Conservation (phyloP, 192 early-diverging fungal genomes). For the Coemansia sp. region DNA sequence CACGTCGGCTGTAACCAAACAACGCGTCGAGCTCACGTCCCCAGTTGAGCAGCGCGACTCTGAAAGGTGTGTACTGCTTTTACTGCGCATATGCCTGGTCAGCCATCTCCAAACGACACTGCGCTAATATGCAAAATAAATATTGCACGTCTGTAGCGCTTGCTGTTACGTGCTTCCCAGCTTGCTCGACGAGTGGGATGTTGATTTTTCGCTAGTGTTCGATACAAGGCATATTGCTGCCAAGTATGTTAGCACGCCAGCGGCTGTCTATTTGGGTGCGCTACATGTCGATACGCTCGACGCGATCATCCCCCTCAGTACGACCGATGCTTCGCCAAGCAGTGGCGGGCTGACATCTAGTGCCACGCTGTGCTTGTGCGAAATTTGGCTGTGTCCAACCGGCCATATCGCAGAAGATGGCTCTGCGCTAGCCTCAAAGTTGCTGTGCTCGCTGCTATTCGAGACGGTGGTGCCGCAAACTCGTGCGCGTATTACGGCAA, state of each 20-base stretch:
- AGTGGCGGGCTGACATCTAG: background rate
- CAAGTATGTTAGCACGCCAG: slow-evolving; percentile 13
- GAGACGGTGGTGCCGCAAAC: slow-evolving; percentile 20
- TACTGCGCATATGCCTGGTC: background rate
- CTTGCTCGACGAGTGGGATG: slow-evolving; percentile 28
- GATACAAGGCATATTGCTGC: slow-evolving; percentile 19
- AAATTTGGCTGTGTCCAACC: slow-evolving; percentile 32
- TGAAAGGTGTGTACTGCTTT: slow-evolving; percentile 13
- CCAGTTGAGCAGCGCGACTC: slow-evolving; percentile 6
- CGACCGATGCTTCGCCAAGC: no score
- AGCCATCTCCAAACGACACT: background rate
- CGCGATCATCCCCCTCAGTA: slow-evolving; percentile 7
- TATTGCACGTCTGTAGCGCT: slow-evolving; percentile 12
- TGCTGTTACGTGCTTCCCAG: slow-evolving; percentile 20
- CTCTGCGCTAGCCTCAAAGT: slow-evolving; percentile 3
- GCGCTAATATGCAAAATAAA: background rate
- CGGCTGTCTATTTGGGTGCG: background rate
- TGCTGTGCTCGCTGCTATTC: slow-evolving; percentile 31
- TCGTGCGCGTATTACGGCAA: background rate
- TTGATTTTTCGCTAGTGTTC: slow-evolving; percentile 24
- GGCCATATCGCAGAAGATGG: background rate
- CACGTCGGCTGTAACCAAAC: slow-evolving; percentile 9
- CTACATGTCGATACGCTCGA: slow-evolving; percentile 42
- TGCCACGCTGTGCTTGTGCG: slow-evolving; percentile 20
- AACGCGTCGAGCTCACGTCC: background rate